These are phyloP conservation scores for Citrus unshiu DNA, from an alignment of 345 rosid species.

Conservation along the genomic window DNA sequence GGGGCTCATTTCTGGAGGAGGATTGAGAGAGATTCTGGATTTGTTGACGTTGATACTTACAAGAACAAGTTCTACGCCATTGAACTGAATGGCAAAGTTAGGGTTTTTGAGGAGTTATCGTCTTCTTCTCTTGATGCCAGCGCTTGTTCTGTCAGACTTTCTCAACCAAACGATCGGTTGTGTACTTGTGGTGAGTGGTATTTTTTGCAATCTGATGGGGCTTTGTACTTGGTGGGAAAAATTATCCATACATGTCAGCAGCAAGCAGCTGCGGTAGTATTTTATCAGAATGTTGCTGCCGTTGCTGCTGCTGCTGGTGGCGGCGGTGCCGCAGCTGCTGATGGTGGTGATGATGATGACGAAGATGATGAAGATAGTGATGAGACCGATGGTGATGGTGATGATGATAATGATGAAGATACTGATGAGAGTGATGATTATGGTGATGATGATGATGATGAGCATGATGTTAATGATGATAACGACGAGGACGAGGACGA, in stretches of 20 bases:
- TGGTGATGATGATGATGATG: background rate
- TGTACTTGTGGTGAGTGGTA: background rate
- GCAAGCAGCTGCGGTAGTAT: background rate
- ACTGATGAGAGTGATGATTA: background rate
- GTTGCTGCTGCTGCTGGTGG: no score
- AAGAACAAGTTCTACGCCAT: constrained; percentile 1
- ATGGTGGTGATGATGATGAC: no score
- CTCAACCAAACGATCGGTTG: background rate
- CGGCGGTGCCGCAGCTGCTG: no score
- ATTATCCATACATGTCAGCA: background rate
- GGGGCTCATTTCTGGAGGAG: background rate
- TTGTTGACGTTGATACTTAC: constrained; percentile 1
- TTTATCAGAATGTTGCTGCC: no score
- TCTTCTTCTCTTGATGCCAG: no score
- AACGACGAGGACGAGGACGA: no score
- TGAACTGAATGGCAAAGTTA: background rate
- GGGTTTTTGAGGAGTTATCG: background rate
- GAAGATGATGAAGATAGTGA: no score
- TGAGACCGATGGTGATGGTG: no score
- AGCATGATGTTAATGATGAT: no score
- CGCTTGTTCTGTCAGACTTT: background rate
- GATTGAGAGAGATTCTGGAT: background rate
- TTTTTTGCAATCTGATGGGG: background rate
- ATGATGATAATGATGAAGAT: no score
- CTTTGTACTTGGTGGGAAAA: background rate